Evolutionary conservation across 1,284 basidiomycete species (phyloP), one percentile per base, ranked within the genome.

Genomic region (Acaromyces ingoldii): DNA sequence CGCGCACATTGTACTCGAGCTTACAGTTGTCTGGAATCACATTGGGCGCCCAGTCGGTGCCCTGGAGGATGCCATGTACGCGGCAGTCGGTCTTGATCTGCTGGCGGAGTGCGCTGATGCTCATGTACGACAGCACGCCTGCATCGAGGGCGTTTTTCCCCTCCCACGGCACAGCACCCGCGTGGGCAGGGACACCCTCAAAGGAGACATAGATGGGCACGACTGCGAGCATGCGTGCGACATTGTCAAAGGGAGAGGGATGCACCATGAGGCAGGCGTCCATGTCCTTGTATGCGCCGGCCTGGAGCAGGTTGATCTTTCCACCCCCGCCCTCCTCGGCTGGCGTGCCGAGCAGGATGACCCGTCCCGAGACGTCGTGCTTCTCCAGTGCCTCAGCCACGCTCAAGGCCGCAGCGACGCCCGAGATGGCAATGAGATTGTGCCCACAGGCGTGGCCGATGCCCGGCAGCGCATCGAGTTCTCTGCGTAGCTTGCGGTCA

Each of bases 91-190:
- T 83, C 58, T 80, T 81, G 43, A 84, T 81, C 75, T 88, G 85
- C 72, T 88, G 88, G 13, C 89, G 81, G 39, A 91, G 79, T 1
- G 83, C 83, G 7, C 86, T 84, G 40, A 91, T 80, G 52, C 81
- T 81, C 6, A 82, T 82, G 76, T 91, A 91, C 37, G 87, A 85
- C 15, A 87, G 76, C 63, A 89, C 85, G 1, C 86, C 88, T 0
- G 88, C 89, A 72, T 90, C 89, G 37, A 88, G 81, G 4, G 89
- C 88, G 69, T 91, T 91, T 54, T 82, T 81, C 22, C 85, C 89
- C 76, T 89, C 86, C 87, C 87, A 89, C 19, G 51, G 15, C 86
- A 85, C 81, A n/a, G 58, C 65, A 9, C 65, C 68, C 0, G 65
- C 64, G 51, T 75, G 68, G 1, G 73, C 67, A 19, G 66, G 62